Base-by-base conservation (phyloP, 2,329 filamentous ascomycete species). In the Chaetomium sp. region DNA sequence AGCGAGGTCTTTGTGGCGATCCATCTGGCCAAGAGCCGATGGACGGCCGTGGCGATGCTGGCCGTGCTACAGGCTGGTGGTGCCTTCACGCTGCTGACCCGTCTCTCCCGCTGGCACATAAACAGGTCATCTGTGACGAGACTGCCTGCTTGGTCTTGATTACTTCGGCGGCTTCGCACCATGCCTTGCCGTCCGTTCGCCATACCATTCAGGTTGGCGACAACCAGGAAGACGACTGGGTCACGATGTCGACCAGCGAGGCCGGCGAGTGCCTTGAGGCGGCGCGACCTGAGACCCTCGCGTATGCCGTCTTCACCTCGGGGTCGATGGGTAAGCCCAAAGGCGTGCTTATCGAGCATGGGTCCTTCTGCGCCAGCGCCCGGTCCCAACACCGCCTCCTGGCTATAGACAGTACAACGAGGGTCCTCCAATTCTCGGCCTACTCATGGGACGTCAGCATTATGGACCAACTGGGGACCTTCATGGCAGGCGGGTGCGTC, bases 191-290 rank as follows among this genome's bases (percentile, higher is more conserved):
- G 47, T 50, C 47, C 23, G 47, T 50, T 50, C 47, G 47, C 47
- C 47, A 50, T 50, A 50, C 47, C 21, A 50, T 50, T 50, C 47
- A 2, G 19, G 21, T 50, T 50, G 47, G 47, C 25, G 47, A 50
- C 47, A 50, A 50, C 47, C 47, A 50, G 47, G 47, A 50, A 50
- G 47, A 50, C 47, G 47, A 50, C 47, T 50, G 47, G 47, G 47
- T 3, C 47, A 50, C 47, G 21, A 50, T 50, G 23, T 50, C 21
- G 25, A 50, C 47, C 47, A 10, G 47, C 47, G 47, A 50, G 21
- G 47, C n/a, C 21, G 21, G 13, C 21, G 13, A 50, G 47, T 50
- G 21, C 47, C 47, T 50, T 50, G 47, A 50, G 8, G 47, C 21
- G 47, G 21, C 47, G 47, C 19, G 47, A 25, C 47, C 47, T 27